Evolutionary conservation across 2,329 filamentous ascomycete genomes (phyloP).

Genomic region (Alternaria brassicicola): DNA sequence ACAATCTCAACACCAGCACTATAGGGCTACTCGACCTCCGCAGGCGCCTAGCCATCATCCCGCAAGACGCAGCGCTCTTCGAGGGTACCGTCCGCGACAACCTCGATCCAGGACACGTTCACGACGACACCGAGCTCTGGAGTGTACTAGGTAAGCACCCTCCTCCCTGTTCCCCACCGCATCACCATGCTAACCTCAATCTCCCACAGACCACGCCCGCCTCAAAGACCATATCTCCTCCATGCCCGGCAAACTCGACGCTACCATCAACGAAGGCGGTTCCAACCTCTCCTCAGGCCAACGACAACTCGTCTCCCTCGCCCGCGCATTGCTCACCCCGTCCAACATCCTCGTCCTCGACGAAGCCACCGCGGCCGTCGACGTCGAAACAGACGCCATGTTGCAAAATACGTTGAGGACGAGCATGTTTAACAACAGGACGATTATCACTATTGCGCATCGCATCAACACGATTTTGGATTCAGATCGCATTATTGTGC

Average conservation of each 20-base stretch:
- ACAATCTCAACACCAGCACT: conserved; percentile 83
- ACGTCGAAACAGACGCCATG: conserved; percentile 70
- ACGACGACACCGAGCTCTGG: conserved; percentile 97
- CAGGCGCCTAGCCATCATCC: conserved; percentile 91
- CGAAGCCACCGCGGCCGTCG: conserved; percentile 85
- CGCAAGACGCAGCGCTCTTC: conserved; percentile 95
- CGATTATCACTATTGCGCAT: conserved; percentile 98
- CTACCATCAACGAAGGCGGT: conserved; percentile 90
- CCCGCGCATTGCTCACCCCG: conserved; percentile 89
- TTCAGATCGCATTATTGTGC: conserved; percentile 87
- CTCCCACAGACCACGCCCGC: conserved; percentile 78
- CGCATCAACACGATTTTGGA: conserved; percentile 96
- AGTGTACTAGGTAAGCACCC: conserved; percentile 77
- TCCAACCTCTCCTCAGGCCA: conserved; percentile 96
- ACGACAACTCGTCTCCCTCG: conserved; percentile 89
- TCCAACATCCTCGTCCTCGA: conserved; percentile 97
- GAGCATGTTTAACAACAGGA: conserved; percentile 81
- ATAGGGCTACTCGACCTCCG: conserved; percentile 91
- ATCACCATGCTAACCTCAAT: conserved; percentile 23
- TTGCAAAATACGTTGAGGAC: conserved; percentile 68
- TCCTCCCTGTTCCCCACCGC: not conserved
- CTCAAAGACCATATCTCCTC: conserved; percentile 85
- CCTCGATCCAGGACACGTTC: conserved; percentile 89
- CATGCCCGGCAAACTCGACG: conserved; percentile 90
- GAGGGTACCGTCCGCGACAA: conserved; percentile 94